Evolutionary conservation across 2,329 filamentous ascomycete genomes (phyloP), one percentile per base, ranked within the genome.

Genomic region (Aspergillus chevalieri): DNA sequence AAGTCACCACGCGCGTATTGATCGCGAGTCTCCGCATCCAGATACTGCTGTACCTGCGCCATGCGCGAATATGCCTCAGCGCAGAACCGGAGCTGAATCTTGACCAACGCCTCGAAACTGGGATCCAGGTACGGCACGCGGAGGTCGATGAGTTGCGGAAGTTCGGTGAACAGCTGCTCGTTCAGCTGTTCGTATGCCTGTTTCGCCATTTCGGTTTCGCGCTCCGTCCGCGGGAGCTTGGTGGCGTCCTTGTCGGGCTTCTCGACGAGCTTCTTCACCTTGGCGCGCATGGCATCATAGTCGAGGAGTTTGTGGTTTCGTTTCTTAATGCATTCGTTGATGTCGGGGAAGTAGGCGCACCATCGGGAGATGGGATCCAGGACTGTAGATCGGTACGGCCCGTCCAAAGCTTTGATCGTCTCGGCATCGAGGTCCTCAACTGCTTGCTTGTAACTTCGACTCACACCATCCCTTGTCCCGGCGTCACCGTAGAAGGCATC

Each of bases 271-370:
- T 90, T 92, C 80, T 96, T 96, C 64, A 98, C 93, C 70, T 93
- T 95, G 57, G 90, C 89, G 55, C 93, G 88, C 73, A 97, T 85
- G 15, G 91, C 84, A 69, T 98, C 93, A 76, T 98, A 98, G 74
- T 98, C 94, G 59, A 97, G 87, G 50, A 97, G 86, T 73, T 98
- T 98, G 80, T 98, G 88, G 64, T 94, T 87, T 64, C 94, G 89
- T 77, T 98, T 98, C 76, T 97, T 98, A 73, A 98, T 96, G 73
- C 92, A 96, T 75, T 96, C 90, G 73, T 98, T 98, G 66, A 98
- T 91, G 69, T 98, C 93, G 30, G 93, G 92, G 71, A 98, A 98
- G 76, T 98, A 98, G 59, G 89, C 89, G 75, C 92, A 97, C 77
- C 97, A 98, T 57, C 91, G 83, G 56, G 86, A 86, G 68, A 98